Base-by-base conservation (phyloP, 148 eudicot genomes). In the Amaranthus hypochondriacus region DNA sequence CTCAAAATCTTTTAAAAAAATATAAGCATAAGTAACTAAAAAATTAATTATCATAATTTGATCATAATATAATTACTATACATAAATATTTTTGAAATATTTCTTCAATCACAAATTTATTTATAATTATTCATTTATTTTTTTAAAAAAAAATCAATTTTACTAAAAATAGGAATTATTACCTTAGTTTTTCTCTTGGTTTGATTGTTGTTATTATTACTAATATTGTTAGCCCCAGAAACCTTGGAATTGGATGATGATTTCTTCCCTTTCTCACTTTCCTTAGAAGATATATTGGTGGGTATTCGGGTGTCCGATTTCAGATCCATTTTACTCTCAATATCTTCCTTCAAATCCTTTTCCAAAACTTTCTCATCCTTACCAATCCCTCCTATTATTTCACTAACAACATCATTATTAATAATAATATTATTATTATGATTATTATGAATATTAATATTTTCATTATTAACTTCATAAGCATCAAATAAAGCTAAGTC, bases 111-210 rank as follows among this genome's bases (percentile, higher is more conserved):
- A 62, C 66, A 42, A 62, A 14, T 47, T 39, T 46, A 59, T 70
- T 39, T 14, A 70, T 56, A 21, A 28, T 68, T 9, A 53, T 42
- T 5, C 5, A 62, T 12, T n/a, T 62, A 39, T 39, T 39, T 7
- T 46, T 70, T 11, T 2, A 52, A 5, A 14, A 60, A 62, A 15
- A 66, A 46, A 56, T 70, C 4, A 5, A 48, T 12, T 7, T 44
- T 47, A 68, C 46, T 28, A 28, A 28, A 28, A 28, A 28, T 28
- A 28, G 39, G 39, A 28, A 28, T 28, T 6, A 9, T 66, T 64
- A 84, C 86, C 86, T 84, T 84, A 8, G 84, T 68, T 75, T 84
- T 84, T 18, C 86, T 68, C 77, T 84, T 84, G 14, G 79, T 79
- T 21, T 84, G 78, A 18, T 67, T 72, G 15, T 68, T 74, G 44